Percentiles rank a stretch among this genome's conserved stretches.
Evolutionary conservation across 225 moss, liverwort and hornwort species (phyloP).

Genomic region (Marchantia paleacea): DNA sequence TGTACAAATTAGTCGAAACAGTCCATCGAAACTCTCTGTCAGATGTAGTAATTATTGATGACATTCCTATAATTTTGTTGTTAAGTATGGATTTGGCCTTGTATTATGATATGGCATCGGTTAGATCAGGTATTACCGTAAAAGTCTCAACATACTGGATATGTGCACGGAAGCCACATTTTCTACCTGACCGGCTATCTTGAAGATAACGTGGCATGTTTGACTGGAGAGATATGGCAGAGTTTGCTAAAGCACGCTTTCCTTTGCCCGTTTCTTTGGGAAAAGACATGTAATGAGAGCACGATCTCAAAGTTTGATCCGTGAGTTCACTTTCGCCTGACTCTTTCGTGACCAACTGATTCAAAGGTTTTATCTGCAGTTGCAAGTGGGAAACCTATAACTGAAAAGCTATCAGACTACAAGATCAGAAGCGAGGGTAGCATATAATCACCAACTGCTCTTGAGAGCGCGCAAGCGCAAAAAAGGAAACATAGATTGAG

Average conservation of each 20-base stretch:
- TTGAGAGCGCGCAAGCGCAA: background rate
- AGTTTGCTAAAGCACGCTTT: background rate
- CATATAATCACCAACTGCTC: background rate
- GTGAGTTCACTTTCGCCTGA: conserved; percentile 1
- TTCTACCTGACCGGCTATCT: background rate
- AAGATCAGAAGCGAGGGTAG: background rate
- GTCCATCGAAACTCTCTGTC: too few relatives aligned
- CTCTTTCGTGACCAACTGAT: background rate
- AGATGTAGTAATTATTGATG: too few relatives aligned
- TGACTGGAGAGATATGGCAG: background rate
- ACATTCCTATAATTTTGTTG: too few relatives aligned
- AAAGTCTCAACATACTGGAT: background rate
- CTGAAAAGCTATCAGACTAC: background rate
- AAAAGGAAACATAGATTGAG: background rate
- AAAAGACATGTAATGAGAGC: background rate
- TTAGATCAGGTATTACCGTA: background rate
- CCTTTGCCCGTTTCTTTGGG: conserved; percentile 6
- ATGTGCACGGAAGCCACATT: background rate
- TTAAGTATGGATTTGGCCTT: background rate
- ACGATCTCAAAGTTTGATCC: background rate
- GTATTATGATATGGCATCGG: background rate
- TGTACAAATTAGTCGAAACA: too few relatives aligned
- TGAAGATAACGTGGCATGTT: background rate
- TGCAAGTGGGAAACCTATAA: background rate
- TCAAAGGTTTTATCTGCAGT: background rate